Percentiles rank a stretch among this genome's conserved stretches.
These are phyloP conservation scores for Talaromyces thailandensis DNA, from an alignment of 495 filamentous ascomycete genomes.

Conservation along the genomic window DNA sequence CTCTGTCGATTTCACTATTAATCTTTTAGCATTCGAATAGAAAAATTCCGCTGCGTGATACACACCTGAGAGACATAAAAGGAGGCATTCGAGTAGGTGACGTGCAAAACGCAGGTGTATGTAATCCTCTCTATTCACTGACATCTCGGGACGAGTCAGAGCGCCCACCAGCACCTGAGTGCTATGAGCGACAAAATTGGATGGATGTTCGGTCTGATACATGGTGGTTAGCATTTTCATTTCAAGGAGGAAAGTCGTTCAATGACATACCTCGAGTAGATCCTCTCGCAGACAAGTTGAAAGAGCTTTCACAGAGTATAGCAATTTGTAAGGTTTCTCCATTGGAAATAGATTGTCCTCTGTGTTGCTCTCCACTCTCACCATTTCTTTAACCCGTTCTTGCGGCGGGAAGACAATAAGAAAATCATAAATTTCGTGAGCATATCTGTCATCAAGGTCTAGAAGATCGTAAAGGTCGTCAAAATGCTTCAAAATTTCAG, in stretches of 20 bases:
- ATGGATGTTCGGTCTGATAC: constrained; percentile 21
- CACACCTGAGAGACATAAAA: constrained; percentile 19
- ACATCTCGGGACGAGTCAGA: constrained; percentile 28
- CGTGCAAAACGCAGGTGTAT: constrained; percentile 22
- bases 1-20: constrained; percentile 4
- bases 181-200: constrained; percentile 34
- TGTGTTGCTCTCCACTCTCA: constrained; percentile 43
- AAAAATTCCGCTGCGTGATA: background rate
- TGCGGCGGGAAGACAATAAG: constrained; percentile 65
- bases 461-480: constrained; percentile 77
- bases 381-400: constrained; percentile 46
- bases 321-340: constrained; percentile 59
- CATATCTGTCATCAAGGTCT: constrained; percentile 61
- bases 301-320: constrained; percentile 66
- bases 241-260: background rate
- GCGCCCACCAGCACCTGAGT: constrained; percentile 30
- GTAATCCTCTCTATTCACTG: constrained; percentile 11
- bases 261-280: constrained; percentile 25
- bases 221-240: constrained; percentile 6
- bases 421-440: constrained; percentile 69
- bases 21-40: background rate
- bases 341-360: constrained; percentile 57
- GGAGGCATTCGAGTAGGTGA: constrained; percentile 28
- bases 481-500: constrained; percentile 76
- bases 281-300: constrained; percentile 39